phyloP scores from a whole-genome alignment of 176 grass and related monocot species.

The Oryza meridionalis region DNA sequence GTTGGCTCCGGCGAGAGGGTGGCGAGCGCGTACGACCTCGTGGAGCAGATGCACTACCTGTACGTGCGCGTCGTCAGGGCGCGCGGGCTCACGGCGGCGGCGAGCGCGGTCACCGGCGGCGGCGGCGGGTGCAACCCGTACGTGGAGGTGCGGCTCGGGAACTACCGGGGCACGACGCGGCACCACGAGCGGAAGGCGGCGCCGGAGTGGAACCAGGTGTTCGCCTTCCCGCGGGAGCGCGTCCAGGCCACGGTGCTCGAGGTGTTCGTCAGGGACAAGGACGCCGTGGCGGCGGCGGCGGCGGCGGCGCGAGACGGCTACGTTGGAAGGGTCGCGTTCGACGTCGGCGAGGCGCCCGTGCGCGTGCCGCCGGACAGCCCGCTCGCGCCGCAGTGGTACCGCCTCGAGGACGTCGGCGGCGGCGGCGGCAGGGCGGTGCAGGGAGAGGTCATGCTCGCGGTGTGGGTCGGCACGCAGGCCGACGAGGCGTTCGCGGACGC shows the following conservation, averaged over 20 bases:
- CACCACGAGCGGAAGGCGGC: constrained; percentile 33
- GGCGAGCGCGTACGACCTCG: constrained; percentile 75
- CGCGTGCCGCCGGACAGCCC: constrained; percentile 80
- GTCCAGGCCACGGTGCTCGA: constrained; percentile 68
- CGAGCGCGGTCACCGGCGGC: constrained; percentile 37
- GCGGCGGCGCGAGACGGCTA: constrained; percentile 40
- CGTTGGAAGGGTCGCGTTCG: constrained; percentile 64
- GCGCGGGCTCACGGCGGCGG: constrained; percentile 46
- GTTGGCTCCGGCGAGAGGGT: constrained; percentile 46
- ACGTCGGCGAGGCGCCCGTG: constrained; percentile 62
- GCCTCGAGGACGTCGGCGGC: constrained; percentile 30
- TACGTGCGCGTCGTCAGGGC: constrained; percentile 82
- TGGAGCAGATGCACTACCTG: constrained; percentile 78
- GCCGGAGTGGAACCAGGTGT: constrained; percentile 83
- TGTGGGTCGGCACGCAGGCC: constrained; percentile 69
- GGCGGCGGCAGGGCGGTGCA: constrained; percentile 23
- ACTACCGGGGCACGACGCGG: constrained; percentile 57
- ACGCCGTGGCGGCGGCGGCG: background rate
- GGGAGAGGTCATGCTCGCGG: constrained; percentile 66
- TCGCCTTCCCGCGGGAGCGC: constrained; percentile 72
- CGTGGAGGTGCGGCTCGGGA: constrained; percentile 72
- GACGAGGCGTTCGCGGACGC: constrained; percentile 66
- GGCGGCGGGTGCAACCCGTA: constrained; percentile 46
- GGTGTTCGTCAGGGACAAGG: constrained; percentile 61
- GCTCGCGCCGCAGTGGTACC: constrained; percentile 80